Evolutionary conservation across 2,329 filamentous ascomycete species (phyloP), one percentile per base, ranked within the genome.

Genomic region (Tricladium varicosporioides): DNA sequence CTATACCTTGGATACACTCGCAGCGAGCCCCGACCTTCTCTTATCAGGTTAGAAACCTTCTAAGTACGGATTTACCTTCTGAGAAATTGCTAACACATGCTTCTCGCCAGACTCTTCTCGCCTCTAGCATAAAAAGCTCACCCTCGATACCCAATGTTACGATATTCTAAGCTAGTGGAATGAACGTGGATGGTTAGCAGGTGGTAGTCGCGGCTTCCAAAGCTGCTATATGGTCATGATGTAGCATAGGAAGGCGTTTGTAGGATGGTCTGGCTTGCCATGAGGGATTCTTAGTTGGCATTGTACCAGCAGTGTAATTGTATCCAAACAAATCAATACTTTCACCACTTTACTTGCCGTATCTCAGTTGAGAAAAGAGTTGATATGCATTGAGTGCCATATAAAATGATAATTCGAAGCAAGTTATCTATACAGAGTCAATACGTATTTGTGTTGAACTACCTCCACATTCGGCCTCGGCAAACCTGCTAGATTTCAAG

Each of bases 1-100:
- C 83, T 99, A 75, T 99, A 97, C 76, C 88, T 99, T 69, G 94
- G 93, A 68, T 97, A 96, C 80, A 95, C 93, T 54, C 88, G 90
- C 74, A 97, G 92, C 80, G 89, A 93, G 74, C 94, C 94, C 43
- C 86, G 89, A 73, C 94, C 94, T 54, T 87, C 91, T 47, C 73
- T 90, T 67, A 88, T 90, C 77, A 84, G 85, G 86, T 89, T 75
- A 58, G 60, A 76, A 53, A 1, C 7, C 8, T 22, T 14, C 22
- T 43, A 33, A 18, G 45, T 11, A 33, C n/a, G 22, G 22, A 27
- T 7, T 45, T 50, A 22, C 43, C 16, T 36, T 15, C 15, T 13
- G 9, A 31, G 44, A 15, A n/a, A 7, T 18, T 56, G 56, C 69
- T 73, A 53, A 74, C 59, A 4, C 46, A 10, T 10, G 10, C 36